phyloP scores from a whole-genome alignment of 73 alveolate genomes.

The Paramecium biaurelia region DNA sequence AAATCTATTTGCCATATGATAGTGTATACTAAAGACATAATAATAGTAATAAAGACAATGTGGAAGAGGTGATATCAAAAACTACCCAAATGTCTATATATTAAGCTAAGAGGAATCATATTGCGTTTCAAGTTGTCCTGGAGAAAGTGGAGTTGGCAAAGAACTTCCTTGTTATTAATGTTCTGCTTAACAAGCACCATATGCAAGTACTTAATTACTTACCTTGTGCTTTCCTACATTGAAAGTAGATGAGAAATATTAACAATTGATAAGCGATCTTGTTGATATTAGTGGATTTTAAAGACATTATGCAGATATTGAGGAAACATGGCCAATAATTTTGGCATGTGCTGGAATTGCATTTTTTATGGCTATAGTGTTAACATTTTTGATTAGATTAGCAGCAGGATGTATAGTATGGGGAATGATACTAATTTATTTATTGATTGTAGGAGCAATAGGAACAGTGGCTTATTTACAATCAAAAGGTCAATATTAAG shows the following conservation, averaged over 20 bases:
- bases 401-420: slow-evolving; percentile 59
- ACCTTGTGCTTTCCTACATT: slow-evolving; percentile 26
- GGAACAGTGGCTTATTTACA: slow-evolving; percentile 31
- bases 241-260: background rate
- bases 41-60: background rate
- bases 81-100: background rate
- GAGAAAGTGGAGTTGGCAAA: slow-evolving; percentile 19
- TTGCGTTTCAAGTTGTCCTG: slow-evolving; percentile 32
- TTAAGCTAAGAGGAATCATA: background rate
- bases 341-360: background rate
- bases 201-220: background rate
- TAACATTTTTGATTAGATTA: slow-evolving; percentile 16
- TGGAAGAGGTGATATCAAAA: background rate
- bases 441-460: background rate
- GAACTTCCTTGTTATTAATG: slow-evolving; percentile 7
- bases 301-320: background rate
- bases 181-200: background rate
- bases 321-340: slow-evolving; percentile 44
- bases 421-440: slow-evolving; percentile 21
- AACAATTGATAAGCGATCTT: background rate
- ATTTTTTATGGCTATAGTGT: background rate
- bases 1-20: background rate
- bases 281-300: background rate
- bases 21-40: background rate
- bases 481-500: slow-evolving; percentile 55